phyloP scores from a whole-genome alignment of 257 asterid species.

The Verbascum thapsus region DNA sequence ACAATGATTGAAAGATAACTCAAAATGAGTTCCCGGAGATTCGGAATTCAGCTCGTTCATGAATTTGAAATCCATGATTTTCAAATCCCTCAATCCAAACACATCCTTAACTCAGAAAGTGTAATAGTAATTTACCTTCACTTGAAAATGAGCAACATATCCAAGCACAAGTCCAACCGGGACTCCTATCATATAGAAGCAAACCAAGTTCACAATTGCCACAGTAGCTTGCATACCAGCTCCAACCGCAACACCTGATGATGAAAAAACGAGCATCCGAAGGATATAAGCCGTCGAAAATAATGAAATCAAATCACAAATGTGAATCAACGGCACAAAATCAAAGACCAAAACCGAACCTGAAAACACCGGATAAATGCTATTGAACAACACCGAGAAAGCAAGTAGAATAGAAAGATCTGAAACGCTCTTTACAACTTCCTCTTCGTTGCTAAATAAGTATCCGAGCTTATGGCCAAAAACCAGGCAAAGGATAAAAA shows the following conservation, averaged over 20 bases:
- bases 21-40: no score
- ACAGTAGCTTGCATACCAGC: conserved; percentile 50
- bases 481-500: conserved; percentile 53
- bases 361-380: conserved; percentile 87
- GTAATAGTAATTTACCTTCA: conserved; percentile 29
- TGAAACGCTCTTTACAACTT: conserved; percentile 56
- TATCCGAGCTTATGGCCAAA: conserved; percentile 71
- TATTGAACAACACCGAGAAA: conserved; percentile 74
- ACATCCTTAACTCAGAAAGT: no score
- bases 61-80: no score
- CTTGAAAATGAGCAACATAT: conserved; percentile 39
- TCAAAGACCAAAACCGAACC: conserved; percentile 36
- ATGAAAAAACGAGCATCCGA: background rate
- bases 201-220: conserved; percentile 43
- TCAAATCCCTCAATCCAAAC: no score
- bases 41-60: no score
- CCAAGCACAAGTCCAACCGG: conserved; percentile 48
- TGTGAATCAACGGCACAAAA: background rate
- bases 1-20: no score
- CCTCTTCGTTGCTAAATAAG: conserved; percentile 63
- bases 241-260: conserved; percentile 51
- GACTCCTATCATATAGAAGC: conserved; percentile 50
- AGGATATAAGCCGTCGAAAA: background rate
- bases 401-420: conserved; percentile 77
- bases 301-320: background rate